These are phyloP conservation scores for Fabrea salina DNA, from an alignment of 169 alveolate species.

Conservation along the genomic window DNA sequence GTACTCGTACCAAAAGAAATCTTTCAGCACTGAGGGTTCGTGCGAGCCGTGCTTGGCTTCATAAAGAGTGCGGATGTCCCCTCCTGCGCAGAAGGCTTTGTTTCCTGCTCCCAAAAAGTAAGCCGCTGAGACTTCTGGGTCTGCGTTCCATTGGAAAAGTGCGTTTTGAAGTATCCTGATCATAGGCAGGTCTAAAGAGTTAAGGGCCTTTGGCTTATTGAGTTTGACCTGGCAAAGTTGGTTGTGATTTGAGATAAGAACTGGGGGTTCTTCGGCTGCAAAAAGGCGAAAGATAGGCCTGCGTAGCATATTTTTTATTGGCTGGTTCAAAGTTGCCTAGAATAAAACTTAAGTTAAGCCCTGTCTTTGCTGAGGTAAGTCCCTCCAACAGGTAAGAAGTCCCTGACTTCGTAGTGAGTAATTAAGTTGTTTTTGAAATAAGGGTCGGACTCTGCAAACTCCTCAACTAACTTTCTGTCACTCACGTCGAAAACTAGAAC, in stretches of 20 bases:
- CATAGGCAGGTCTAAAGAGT: constrained; percentile 39
- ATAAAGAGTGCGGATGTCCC: constrained; percentile 72
- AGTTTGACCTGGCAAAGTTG: neutral
- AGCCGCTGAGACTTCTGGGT: constrained; percentile 34
- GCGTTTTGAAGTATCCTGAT: neutral
- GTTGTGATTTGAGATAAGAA: constrained; percentile 7
- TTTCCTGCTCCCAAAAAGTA: constrained; percentile 62
- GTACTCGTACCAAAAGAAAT: constrained; percentile 73
- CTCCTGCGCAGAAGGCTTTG: constrained; percentile 89
- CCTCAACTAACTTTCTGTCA: neutral
- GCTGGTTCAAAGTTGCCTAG: too few species aligned
- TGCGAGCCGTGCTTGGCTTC: constrained; percentile 48
- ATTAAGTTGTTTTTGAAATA: neutral
- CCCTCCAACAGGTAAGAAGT: neutral
- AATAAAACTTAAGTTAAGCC: too few species aligned
- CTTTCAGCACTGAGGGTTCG: constrained; percentile 29
- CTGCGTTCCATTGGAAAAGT: constrained; percentile 27
- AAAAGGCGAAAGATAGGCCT: neutral
- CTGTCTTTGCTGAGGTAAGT: too few species aligned
- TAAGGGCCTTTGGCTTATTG: constrained; percentile 42
- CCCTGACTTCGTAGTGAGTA: neutral
- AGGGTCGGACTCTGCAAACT: constrained; percentile 5
- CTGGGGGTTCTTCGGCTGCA: neutral
- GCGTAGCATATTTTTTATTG: neutral
- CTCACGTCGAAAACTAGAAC: neutral